Evolutionary conservation across 148 eudicot species (phyloP).

Genomic region (Spergularia bocconei): DNA sequence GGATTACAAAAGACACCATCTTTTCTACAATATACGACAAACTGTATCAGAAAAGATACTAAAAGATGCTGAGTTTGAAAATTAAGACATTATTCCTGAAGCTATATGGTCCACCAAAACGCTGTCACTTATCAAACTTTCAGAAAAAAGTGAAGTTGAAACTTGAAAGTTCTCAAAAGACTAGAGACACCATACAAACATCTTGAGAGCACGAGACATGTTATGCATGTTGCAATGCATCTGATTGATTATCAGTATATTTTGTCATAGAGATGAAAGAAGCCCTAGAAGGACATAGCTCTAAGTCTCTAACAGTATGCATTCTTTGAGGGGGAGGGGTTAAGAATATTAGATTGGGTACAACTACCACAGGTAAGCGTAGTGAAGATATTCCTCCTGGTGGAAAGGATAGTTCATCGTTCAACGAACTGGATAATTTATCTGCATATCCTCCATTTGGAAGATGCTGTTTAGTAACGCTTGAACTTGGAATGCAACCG

Average conservation of each 20-base stretch:
- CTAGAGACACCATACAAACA: not conserved
- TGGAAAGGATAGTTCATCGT: constrained; percentile 39
- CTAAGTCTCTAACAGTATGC: not conserved
- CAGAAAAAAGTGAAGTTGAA: not conserved
- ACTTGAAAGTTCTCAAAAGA: not conserved
- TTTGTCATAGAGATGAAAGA: not conserved
- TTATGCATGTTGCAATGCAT: not conserved
- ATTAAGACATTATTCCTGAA: not conserved
- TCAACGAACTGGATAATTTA: constrained; percentile 31
- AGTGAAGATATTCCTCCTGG: constrained; percentile 51
- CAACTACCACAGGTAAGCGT: constrained; percentile 72
- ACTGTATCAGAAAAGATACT: not conserved
- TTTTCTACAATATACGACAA: not conserved
- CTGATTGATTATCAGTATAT: constrained; percentile 1
- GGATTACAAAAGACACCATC: not conserved
- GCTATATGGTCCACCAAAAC: too few species aligned
- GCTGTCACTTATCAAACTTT: not conserved
- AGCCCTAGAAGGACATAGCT: too few species aligned
- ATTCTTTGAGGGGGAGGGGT: not conserved
- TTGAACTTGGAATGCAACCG: constrained; percentile 50
- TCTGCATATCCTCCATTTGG: constrained; percentile 57
- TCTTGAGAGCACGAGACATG: too few species aligned
- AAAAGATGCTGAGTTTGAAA: not conserved
- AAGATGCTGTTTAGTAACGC: constrained; percentile 33
- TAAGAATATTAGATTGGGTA: constrained; percentile 27